Conservation (phyloP, 495 filamentous ascomycete genomes). For the Neurospora sp. region DNA sequence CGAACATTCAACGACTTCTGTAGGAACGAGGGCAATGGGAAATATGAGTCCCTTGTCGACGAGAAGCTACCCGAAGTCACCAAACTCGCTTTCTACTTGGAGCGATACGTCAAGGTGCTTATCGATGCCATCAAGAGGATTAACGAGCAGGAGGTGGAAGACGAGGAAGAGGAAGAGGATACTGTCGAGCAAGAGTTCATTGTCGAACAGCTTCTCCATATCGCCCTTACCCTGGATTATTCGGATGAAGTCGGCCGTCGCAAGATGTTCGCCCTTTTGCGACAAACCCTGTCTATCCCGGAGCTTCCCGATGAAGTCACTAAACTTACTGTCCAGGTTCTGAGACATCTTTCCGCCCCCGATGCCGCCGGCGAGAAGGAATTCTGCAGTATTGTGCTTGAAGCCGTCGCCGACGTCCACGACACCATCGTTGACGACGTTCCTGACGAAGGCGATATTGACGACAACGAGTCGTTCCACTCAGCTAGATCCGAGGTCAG, state of each 20-base stretch:
- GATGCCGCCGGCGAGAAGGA: conserved; percentile 76
- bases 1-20: conserved; percentile 93
- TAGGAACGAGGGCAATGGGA: conserved; percentile 54
- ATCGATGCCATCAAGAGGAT: conserved; percentile 53
- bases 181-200: conserved; percentile 83
- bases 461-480: conserved; percentile 78
- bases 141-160: conserved; percentile 41
- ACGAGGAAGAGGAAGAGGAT: conserved; percentile 65
- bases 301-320: conserved; percentile 89
- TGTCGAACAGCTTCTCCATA: conserved; percentile 88
- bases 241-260: conserved; percentile 88
- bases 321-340: conserved; percentile 72
- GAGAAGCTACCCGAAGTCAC: conserved; percentile 95
- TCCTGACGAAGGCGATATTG: conserved; percentile 35
- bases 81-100: conserved; percentile 70
- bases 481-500: conserved; percentile 79
- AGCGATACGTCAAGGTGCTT: conserved; percentile 66
- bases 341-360: conserved; percentile 69
- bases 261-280: conserved; percentile 85
- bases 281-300: conserved; percentile 73
- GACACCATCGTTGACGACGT: conserved; percentile 67
- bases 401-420: conserved; percentile 91
- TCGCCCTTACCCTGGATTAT: conserved; percentile 85
- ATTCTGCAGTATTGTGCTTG: conserved; percentile 85
- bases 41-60: conserved; percentile 62